These are phyloP conservation scores for Backusella tarrabulga DNA, from an alignment of 192 early-diverging fungal species.

Conservation along the genomic window DNA sequence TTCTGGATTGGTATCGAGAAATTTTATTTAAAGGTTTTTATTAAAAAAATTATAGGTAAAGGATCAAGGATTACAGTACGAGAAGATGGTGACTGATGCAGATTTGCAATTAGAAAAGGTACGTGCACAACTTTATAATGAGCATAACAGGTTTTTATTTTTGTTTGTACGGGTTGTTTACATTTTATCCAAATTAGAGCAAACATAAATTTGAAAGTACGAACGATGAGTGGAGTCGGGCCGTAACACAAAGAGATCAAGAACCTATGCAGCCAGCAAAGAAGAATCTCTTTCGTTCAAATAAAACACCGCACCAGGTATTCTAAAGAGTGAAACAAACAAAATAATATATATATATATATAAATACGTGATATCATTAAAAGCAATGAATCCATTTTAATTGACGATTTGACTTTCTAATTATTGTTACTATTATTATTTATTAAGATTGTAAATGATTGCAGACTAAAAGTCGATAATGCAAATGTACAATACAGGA, in stretches of 20 bases:
- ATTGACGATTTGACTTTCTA: neutral
- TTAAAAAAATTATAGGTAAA: slow-evolving; percentile 38
- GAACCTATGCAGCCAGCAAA: slow-evolving; percentile 38
- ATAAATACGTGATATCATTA: neutral
- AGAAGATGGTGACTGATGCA: slow-evolving; percentile 76
- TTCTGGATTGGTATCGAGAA: neutral
- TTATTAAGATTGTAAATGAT: slow-evolving; percentile 84
- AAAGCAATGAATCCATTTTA: neutral
- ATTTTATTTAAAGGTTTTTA: neutral
- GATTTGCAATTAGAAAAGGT: slow-evolving; percentile 83
- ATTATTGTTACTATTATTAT: slow-evolving; percentile 32
- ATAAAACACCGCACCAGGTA: slow-evolving; percentile 66
- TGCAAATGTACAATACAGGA: slow-evolving; percentile 84
- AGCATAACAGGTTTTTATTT: neutral
- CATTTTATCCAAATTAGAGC: slow-evolving; percentile 35
- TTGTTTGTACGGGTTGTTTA: neutral
- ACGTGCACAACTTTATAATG: neutral
- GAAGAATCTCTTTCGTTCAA: slow-evolving; percentile 50
- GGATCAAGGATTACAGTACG: slow-evolving; percentile 75
- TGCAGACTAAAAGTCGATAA: slow-evolving; percentile 76
- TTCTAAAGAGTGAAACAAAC: neutral
- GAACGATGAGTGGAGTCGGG: slow-evolving; percentile 85
- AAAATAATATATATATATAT: neutral
- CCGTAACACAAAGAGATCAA: slow-evolving; percentile 55
- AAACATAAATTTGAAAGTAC: slow-evolving; percentile 69